phyloP scores from a whole-genome alignment of 257 asterid species.

The Solanum pinnatisectum region DNA sequence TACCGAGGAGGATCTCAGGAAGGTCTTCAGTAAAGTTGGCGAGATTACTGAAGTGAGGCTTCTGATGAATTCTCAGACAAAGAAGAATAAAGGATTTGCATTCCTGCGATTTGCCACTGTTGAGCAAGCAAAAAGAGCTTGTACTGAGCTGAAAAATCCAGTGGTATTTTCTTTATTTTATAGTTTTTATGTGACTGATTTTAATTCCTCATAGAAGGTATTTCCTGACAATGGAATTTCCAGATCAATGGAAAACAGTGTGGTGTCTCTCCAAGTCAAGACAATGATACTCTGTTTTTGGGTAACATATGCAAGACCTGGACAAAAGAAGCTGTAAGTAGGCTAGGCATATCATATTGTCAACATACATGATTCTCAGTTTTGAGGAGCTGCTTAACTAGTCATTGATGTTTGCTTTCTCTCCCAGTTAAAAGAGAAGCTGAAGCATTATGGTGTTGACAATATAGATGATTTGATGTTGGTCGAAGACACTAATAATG shows the following conservation, averaged over 20 bases:
- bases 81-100: conserved; percentile 96
- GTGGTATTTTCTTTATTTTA: conserved; percentile 55
- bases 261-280: conserved; percentile 97
- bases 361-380: conserved; percentile 16
- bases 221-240: conserved; percentile 39
- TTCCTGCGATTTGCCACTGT: conserved; percentile 91
- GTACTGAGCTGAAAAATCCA: conserved; percentile 70
- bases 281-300: conserved; percentile 89
- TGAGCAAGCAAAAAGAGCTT: conserved; percentile 92
- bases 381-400: conserved; percentile 12
- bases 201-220: conserved; percentile 12
- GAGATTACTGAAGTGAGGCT: conserved; percentile 93
- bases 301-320: conserved; percentile 95
- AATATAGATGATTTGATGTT: conserved; percentile 80
- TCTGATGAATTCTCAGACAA: conserved; percentile 94
- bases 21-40: conserved; percentile 84
- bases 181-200: conserved; percentile 20
- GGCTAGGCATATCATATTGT: conserved; percentile 10
- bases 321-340: conserved; percentile 92
- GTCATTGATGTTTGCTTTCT: conserved; percentile 35
- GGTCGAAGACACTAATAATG: conserved; percentile 75
- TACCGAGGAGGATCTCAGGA: conserved; percentile 78
- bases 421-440: conserved; percentile 82
- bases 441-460: conserved; percentile 69
- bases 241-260: conserved; percentile 97